These are phyloP conservation scores for Juglanconis oblonga DNA, from an alignment of 2,329 filamentous ascomycete genomes.

Conservation along the genomic window DNA sequence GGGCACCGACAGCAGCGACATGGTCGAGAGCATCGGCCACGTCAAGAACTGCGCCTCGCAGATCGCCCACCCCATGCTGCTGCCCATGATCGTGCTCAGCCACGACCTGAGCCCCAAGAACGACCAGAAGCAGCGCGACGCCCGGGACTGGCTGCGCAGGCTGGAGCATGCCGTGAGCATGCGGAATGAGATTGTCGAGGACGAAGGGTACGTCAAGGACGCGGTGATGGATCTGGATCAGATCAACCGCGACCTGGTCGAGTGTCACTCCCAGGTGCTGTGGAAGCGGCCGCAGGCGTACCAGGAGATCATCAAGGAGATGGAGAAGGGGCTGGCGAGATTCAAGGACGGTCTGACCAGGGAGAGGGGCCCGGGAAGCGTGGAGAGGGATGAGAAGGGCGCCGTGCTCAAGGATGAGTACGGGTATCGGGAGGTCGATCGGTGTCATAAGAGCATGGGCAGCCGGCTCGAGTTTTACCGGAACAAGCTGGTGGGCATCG, in stretches of 20 bases:
- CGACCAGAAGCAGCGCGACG: slow-evolving; percentile 61
- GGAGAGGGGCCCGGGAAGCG: slow-evolving; percentile 17
- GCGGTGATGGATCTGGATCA: slow-evolving; percentile 55
- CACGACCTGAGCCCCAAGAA: slow-evolving; percentile 54
- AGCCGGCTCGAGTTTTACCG: slow-evolving; percentile 58
- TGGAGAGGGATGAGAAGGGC: slow-evolving; percentile 19
- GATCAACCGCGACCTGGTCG: slow-evolving; percentile 60
- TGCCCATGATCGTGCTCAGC: slow-evolving; percentile 57
- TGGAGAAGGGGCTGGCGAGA: slow-evolving; percentile 45
- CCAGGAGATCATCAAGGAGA: slow-evolving; percentile 47
- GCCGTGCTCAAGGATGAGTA: slow-evolving; percentile 22
- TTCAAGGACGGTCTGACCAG: slow-evolving; percentile 34
- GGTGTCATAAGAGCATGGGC: slow-evolving; percentile 50
- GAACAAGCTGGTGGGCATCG: slow-evolving; percentile 58
- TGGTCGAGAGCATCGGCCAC: slow-evolving; percentile 47
- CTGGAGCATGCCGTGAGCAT: slow-evolving; percentile 61
- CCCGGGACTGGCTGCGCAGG: slow-evolving; percentile 58
- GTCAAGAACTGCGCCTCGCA: slow-evolving; percentile 47
- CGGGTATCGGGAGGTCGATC: slow-evolving; percentile 34
- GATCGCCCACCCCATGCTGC: slow-evolving; percentile 55
- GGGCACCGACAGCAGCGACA: slow-evolving; percentile 56
- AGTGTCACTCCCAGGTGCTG: slow-evolving; percentile 60
- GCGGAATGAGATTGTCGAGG: slow-evolving; percentile 57
- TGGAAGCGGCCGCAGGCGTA: slow-evolving; percentile 64
- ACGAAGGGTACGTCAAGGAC: slow-evolving; percentile 51